Evolutionary conservation across 257 asterid genomes (phyloP).

Genomic region (Petunia axillaris): DNA sequence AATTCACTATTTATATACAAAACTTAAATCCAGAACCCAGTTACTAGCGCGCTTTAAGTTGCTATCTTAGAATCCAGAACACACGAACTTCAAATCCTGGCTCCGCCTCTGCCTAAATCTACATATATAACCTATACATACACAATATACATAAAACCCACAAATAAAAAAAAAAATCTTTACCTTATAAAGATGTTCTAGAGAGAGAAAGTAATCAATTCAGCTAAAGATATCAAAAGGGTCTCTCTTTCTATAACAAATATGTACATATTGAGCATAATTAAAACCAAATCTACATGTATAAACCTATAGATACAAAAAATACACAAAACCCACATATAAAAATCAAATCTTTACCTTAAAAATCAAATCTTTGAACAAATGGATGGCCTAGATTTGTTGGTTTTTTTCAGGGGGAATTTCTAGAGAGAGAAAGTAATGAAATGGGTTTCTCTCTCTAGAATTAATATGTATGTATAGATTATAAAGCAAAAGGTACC

Average conservation of each 20-base stretch:
- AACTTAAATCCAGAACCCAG: too few species aligned
- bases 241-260: too few species aligned
- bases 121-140: background rate
- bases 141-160: background rate
- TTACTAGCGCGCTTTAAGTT: too few species aligned
- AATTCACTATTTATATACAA: too few species aligned
- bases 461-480: slow-evolving; percentile 14
- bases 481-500: background rate
- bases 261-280: too few species aligned
- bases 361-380: background rate
- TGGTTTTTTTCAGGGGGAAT: background rate
- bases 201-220: too few species aligned
- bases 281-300: too few species aligned
- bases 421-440: slow-evolving; percentile 26
- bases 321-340: background rate
- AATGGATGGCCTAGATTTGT: background rate
- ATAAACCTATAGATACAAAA: background rate
- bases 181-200: background rate
- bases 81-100: too few species aligned
- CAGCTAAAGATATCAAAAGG: too few species aligned
- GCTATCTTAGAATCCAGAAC: too few species aligned
- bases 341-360: slow-evolving; percentile 5
- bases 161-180: background rate
- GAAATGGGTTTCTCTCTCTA: slow-evolving; percentile 26
- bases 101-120: background rate